A percentile compares a stretch with the other conserved stretches of the same genome.
Conservation (phyloP, 2,329 filamentous ascomycete genomes). For the Hypoxylon sp. region DNA sequence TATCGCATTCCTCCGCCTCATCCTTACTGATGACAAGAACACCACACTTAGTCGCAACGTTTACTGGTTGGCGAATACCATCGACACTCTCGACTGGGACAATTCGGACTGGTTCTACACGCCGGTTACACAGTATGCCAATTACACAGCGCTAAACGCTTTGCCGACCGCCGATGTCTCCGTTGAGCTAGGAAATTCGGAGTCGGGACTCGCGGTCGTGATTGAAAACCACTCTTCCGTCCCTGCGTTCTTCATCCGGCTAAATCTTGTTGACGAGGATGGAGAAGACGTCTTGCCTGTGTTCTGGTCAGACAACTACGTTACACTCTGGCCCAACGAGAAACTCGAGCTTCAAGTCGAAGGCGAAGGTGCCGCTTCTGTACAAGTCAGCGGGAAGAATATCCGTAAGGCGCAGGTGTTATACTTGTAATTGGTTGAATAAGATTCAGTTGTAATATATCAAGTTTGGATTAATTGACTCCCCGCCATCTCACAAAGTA, state of each 20-base stretch:
- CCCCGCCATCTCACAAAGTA: too few species aligned
- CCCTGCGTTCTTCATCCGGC: conserved; percentile 66
- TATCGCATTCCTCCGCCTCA: conserved; percentile 60
- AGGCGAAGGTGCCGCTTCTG: conserved; percentile 37
- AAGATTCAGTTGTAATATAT: too few species aligned
- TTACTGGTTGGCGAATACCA: conserved; percentile 62
- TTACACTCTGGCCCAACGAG: conserved; percentile 68
- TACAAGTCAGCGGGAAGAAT: conserved; percentile 45
- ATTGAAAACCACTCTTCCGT: conserved; percentile 61
- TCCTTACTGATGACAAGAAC: conserved; percentile 49
- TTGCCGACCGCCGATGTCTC: conserved; percentile 51
- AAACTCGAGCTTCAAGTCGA: conserved; percentile 52
- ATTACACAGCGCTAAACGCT: conserved; percentile 56
- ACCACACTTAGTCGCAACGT: conserved; percentile 62
- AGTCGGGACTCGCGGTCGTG: conserved; percentile 44
- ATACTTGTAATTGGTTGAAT: conserved; percentile 15
- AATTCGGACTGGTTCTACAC: conserved; percentile 67
- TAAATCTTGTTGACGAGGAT: conserved; percentile 57
- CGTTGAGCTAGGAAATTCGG: conserved; percentile 33
- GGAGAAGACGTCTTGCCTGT: conserved; percentile 60
- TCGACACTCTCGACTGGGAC: conserved; percentile 63
- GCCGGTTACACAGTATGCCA: conserved; percentile 59
- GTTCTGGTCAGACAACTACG: conserved; percentile 69
- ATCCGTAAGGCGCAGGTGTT: conserved; percentile 20
- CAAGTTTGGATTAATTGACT: too few species aligned